Evolutionary conservation across 1,284 basidiomycete species (phyloP).

Genomic region (Apiotrichum sp.): DNA sequence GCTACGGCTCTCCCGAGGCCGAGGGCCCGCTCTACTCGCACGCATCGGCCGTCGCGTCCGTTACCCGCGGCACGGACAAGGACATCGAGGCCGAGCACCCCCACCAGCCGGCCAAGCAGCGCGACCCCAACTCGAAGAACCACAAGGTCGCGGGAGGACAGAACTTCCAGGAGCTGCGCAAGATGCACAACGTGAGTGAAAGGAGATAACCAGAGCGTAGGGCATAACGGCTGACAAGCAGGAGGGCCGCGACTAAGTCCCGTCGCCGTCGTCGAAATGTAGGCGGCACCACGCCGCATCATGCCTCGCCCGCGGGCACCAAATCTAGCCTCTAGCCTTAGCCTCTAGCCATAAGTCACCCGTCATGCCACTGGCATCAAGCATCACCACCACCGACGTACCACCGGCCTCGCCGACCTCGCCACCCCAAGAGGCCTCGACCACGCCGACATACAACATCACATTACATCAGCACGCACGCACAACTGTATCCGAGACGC

Average conservation of each 20-base stretch:
- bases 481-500: too few relatives aligned
- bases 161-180: neutral
- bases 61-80: neutral
- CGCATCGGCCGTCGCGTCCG: neutral
- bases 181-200: constrained; percentile 2
- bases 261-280: too few relatives aligned
- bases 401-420: too few relatives aligned
- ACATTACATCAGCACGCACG: too few relatives aligned
- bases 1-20: neutral
- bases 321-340: too few relatives aligned
- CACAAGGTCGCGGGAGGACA: constrained; percentile 1
- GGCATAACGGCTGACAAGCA: neutral
- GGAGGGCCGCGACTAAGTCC: neutral
- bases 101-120: neutral
- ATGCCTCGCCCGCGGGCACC: too few relatives aligned
- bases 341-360: too few relatives aligned
- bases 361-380: too few relatives aligned
- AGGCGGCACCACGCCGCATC: too few relatives aligned
- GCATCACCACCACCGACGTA: too few relatives aligned
- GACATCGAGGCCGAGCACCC: neutral
- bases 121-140: constrained; percentile 6
- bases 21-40: constrained; percentile 2
- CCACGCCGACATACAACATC: too few relatives aligned
- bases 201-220: neutral
- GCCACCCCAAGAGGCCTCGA: too few relatives aligned